Evolutionary conservation across 805 yeast genomes (phyloP), one percentile per base, ranked within the genome.

Genomic region (Wickerhamiella bombiphila): DNA sequence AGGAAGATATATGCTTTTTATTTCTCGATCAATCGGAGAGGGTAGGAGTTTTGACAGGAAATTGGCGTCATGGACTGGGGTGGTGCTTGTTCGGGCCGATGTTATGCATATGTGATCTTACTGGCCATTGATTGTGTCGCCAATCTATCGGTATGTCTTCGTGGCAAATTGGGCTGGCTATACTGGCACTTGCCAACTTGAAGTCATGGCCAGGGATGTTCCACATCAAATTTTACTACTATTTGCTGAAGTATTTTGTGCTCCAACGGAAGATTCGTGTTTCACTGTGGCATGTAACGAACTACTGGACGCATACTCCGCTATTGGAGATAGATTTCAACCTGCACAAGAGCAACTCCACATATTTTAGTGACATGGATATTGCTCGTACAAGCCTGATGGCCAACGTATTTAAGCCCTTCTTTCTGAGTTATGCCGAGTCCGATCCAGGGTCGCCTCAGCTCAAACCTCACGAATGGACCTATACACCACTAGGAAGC

Each of bases 251-350:
- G 37, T 60, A 64, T 42, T 40, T 77, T 13, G 47, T 66, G 14
- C 22, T 67, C 5, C 65, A 50, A 20, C 34, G 46, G 15, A 29
- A 25, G 9, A 6, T 18, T 25, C 41, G 35, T 32, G 45, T 54
- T 14, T 38, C 43, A 28, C 37, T 52, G 29, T 75, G 76, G 53
- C 60, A 63, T 9, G 62, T 68, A 32, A 52, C 63, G 1, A 48
- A 54, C 11, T 62, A 62, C 45, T 45, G 55, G 17, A 69, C 85
- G 0, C 72, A 70, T 42, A 80, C 79, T 21, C 76, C 88, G 1
- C 73, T 80, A 5, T 58, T 80, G 51, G 96, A 86, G 53, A 74
- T 82, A 52, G 96, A 86, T 57, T 70, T 80, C 62, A 82, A 82
- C 52, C 50, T 83, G 34, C 97, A 86, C 63, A 88, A 86, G 61